These are phyloP conservation scores for Cephaloascus fragrans DNA, from an alignment of 805 yeast genomes.

Conservation along the genomic window DNA sequence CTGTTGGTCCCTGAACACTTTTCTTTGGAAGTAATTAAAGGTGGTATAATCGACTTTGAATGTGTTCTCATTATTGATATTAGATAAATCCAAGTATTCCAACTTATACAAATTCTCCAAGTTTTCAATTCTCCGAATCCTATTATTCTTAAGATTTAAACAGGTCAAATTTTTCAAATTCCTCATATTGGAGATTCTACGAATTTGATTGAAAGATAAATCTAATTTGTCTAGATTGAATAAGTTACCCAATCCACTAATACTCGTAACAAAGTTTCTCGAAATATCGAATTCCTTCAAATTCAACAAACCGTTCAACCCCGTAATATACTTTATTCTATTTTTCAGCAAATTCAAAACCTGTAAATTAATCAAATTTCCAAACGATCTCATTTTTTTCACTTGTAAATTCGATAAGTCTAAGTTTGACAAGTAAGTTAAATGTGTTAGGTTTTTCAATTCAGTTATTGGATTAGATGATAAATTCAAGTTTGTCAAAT, in stretches of 20 bases:
- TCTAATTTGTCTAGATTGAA: not conserved
- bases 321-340: slow-evolving; percentile 67
- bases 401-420: not conserved
- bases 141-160: not conserved
- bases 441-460: slow-evolving; percentile 44
- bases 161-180: not conserved
- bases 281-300: slow-evolving; percentile 83
- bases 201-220: not conserved
- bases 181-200: not conserved
- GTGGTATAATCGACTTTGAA: not conserved
- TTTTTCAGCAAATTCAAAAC: slow-evolving; percentile 87
- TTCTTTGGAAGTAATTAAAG: not conserved
- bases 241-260: slow-evolving; percentile 49
- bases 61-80: not conserved
- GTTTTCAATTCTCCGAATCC: not conserved
- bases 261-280: slow-evolving; percentile 64
- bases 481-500: slow-evolving; percentile 65
- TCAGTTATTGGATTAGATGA: slow-evolving; percentile 74
- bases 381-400: not conserved
- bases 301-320: slow-evolving; percentile 58
- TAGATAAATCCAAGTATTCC: not conserved
- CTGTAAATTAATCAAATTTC: slow-evolving; percentile 45
- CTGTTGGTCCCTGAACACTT: not conserved
- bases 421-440: not conserved
- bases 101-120: not conserved